Conservation (phyloP, 805 yeast species). For the Pichia phayaonensis region DNA sequence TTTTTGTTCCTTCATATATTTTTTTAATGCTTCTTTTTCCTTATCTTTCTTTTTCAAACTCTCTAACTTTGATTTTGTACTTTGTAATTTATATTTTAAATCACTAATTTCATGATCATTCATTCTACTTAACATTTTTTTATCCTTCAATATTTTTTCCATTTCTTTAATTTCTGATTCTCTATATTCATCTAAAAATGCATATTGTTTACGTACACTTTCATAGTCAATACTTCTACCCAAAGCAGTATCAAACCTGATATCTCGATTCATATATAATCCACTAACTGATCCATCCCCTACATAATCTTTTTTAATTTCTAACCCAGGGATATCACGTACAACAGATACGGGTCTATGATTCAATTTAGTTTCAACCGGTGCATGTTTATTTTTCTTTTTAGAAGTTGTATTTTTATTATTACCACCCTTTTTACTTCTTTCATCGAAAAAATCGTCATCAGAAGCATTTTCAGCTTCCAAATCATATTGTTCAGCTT, state of each 20-base stretch:
- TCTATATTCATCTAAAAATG: constrained; percentile 82
- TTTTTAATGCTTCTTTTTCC: constrained; percentile 56
- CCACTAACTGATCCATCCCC: constrained; percentile 5
- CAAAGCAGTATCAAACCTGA: constrained; percentile 83
- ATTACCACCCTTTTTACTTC: constrained; percentile 14
- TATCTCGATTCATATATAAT: constrained; percentile 42
- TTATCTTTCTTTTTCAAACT: constrained; percentile 66
- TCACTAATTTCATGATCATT: constrained; percentile 41
- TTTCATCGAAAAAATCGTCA: constrained; percentile 36
- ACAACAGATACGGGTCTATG: constrained; percentile 53
- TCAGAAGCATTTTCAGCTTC: constrained; percentile 20
- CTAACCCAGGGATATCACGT: constrained; percentile 67
- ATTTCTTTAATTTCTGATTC: constrained; percentile 60
- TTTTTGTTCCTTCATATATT: constrained; percentile 36
- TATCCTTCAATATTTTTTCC: constrained; percentile 48
- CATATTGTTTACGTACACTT: constrained; percentile 66
- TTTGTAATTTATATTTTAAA: constrained; percentile 49
- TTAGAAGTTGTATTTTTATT: constrained; percentile 8
- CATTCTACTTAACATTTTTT: constrained; percentile 34
- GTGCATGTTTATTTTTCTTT: constrained; percentile 74
- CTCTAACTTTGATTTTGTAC: constrained; percentile 60
- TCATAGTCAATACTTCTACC: constrained; percentile 67
- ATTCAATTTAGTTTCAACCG: constrained; percentile 70
- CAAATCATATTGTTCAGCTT: constrained; percentile 6
- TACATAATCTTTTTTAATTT: constrained; percentile 26